A percentile compares a stretch with the other conserved stretches of the same genome.
These are phyloP conservation scores for Volvox reticuliferus DNA, from an alignment of 139 green algal species.

Conservation along the genomic window DNA sequence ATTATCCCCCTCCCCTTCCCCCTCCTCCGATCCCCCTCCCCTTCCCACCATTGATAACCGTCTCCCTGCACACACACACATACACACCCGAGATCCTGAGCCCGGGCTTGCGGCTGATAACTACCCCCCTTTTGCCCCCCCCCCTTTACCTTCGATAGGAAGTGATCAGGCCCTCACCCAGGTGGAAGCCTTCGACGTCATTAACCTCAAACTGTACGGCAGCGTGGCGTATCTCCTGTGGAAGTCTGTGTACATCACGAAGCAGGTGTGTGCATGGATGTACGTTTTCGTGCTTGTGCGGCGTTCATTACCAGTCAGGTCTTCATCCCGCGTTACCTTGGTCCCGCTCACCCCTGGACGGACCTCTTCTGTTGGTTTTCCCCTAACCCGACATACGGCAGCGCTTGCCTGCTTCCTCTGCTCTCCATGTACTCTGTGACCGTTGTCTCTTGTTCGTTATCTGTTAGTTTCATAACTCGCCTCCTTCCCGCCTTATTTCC, in stretches of 20 bases:
- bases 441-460: no score
- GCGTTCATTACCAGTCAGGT: no score
- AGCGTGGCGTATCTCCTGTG: constrained; percentile 73
- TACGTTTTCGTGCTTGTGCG: no score
- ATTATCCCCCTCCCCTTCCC: not conserved
- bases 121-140: not conserved
- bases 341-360: no score
- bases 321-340: no score
- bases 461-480: not conserved
- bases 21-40: not conserved
- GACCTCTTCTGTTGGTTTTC: no score
- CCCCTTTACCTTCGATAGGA: not conserved
- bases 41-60: no score
- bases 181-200: constrained; percentile 45
- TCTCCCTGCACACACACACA: not conserved
- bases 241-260: constrained; percentile 85
- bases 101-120: no score
- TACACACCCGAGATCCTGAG: no score
- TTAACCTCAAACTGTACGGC: constrained; percentile 62
- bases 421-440: no score
- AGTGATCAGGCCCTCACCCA: constrained; percentile 21
- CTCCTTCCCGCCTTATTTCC: not conserved
- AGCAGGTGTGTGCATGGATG: constrained; percentile 64
- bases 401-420: no score
- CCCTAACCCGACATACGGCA: no score